Base-by-base conservation (phyloP, 2,329 filamentous ascomycete genomes). In the Colletotrichum trifolii region DNA sequence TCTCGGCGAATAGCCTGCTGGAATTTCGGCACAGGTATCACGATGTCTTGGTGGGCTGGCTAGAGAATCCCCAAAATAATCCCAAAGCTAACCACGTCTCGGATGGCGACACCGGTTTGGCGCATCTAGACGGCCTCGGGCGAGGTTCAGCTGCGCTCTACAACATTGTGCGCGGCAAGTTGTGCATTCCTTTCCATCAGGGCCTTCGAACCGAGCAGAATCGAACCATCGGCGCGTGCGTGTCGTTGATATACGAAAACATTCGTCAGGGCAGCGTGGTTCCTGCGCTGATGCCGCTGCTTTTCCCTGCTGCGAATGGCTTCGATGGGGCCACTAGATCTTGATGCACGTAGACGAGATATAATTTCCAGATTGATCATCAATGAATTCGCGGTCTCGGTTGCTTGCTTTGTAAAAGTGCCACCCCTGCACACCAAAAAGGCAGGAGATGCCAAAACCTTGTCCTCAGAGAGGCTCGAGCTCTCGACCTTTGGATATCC, bases 181-280 rank as follows among this genome's bases (percentile, higher is more conserved):
- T 77, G 36, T 62, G 60, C 8, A 68, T 78, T 34, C 69, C 70
- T 0, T 73, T 71, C 9, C 75, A 77, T 45, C 71, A 71, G 39
- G 76, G 76, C 2, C 70, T 78, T 2, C 52, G 40, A 11, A 70
- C 72, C 7, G 71, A 77, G 33, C 60, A 75, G 12, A 73, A 72
- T 13, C 75, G 73, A 68, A 77, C 76, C 5, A 76, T 76, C 33
- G 75, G 75, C 10, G 72, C 67, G 49, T 73, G 73, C 69, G 73
- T 76, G 9, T 73, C 68, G 47, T 71, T 69, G 35, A 69, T 77
- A 2, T 77, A 77, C 53, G 75, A 77, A 70, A 52, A 60, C 7
- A 56, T 67, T 10, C 64, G 66, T 8, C 40, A 40, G 15, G 64
- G 54, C 15, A 7, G 6, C 25, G 48, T 67, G 12, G 57, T 64